phyloP scores from a whole-genome alignment of 495 filamentous ascomycete species.

The Extremus antarcticus region DNA sequence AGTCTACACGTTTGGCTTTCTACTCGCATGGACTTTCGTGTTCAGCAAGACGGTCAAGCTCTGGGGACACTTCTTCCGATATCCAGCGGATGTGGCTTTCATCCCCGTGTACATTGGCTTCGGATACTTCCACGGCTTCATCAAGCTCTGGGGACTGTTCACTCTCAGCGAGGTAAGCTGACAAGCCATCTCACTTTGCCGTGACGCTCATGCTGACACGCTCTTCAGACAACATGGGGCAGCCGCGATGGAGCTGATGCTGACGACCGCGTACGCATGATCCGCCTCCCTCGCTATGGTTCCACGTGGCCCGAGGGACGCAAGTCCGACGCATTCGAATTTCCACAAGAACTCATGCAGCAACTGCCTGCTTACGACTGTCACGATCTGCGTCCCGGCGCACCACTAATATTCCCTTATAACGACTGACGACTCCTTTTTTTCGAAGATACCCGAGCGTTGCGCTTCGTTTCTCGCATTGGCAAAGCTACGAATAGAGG shows the following conservation, averaged over 20 bases:
- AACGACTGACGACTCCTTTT: conserved; percentile 15
- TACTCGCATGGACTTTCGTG: conserved; percentile 33
- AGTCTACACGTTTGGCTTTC: conserved; percentile 13
- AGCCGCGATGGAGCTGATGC: conserved; percentile 56
- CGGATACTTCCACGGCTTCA: conserved; percentile 49
- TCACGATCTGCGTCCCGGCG: background rate
- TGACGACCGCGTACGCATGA: conserved; percentile 48
- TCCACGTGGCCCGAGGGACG: conserved; percentile 6
- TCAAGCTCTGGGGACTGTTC: conserved; percentile 52
- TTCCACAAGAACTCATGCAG: conserved; percentile 3
- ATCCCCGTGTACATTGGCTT: conserved; percentile 46
- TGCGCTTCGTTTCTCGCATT: background rate
- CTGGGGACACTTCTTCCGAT: conserved; percentile 44
- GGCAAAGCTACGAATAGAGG: background rate
- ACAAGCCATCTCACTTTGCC: background rate
- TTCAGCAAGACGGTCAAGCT: conserved; percentile 52
- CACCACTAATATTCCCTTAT: conserved; percentile 3
- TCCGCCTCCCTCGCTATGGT: conserved; percentile 16
- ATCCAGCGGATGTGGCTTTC: conserved; percentile 46
- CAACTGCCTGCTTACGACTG: conserved; percentile 19
- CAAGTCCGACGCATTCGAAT: conserved; percentile 16
- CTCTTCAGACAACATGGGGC: conserved; percentile 53
- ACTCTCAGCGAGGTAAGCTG: conserved; percentile 37
- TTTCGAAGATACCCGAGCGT: conserved; percentile 10
- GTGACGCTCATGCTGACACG: conserved; percentile 9